Percentiles rank a stretch among this genome's conserved stretches.
Evolutionary conservation across 2,329 filamentous ascomycete genomes (phyloP).

Genomic region (Drechslerella stenobrocha): DNA sequence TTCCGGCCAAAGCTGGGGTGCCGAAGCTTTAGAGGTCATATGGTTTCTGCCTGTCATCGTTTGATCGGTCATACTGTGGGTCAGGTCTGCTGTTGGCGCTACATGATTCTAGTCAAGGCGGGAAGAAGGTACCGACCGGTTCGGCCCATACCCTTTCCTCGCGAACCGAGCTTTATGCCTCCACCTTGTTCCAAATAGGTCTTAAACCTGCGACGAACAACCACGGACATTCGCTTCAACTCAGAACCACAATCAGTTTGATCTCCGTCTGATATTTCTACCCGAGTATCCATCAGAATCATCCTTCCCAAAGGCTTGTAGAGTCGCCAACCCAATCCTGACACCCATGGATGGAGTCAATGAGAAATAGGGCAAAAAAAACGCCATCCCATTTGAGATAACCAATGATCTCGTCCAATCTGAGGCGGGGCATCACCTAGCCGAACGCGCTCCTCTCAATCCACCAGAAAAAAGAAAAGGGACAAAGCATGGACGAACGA

Average conservation of each 20-base stretch:
- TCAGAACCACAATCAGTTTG: constrained; percentile 3
- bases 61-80: constrained; percentile 2
- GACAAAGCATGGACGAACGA: background rate
- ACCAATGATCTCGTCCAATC: background rate
- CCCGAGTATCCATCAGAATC: constrained; percentile 8
- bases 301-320: constrained; percentile 3
- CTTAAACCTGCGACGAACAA: constrained; percentile 25
- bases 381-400: constrained; percentile 5
- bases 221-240: constrained; percentile 16
- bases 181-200: constrained; percentile 32
- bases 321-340: background rate
- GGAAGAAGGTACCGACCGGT: constrained; percentile 13
- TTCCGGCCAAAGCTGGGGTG: constrained; percentile 1
- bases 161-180: constrained; percentile 21
- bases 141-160: constrained; percentile 28
- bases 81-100: constrained; percentile 2
- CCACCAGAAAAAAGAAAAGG: background rate
- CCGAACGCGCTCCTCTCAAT: constrained; percentile 7
- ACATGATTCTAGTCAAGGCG: constrained; percentile 2
- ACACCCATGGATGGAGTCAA: background rate
- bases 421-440: background rate
- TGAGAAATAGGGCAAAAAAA: background rate
- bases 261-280: constrained; percentile 39
- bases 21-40: constrained; percentile 1
- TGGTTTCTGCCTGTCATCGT: background rate